Base-by-base conservation (phyloP, 78 protist species). In the Protostelium mycophagum region DNA sequence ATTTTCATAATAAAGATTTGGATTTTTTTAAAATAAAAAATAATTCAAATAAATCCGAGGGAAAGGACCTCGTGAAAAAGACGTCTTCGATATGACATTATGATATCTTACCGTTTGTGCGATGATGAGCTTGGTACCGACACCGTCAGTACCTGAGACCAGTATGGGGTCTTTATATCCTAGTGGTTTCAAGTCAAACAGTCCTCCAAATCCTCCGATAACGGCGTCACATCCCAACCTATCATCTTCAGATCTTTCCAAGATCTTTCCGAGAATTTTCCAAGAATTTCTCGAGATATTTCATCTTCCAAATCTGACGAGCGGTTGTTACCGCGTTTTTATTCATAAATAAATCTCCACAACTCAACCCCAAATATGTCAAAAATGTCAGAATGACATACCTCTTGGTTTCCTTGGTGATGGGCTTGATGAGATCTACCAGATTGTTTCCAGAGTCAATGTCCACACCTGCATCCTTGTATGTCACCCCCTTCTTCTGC, bases 91-190 rank as follows among this genome's bases (percentile, higher is more conserved):
- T n/a, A n/a, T n/a, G n/a, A n/a, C n/a, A n/a, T n/a, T n/a, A n/a
- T n/a, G n/a, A n/a, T n/a, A n/a, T n/a, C 5, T 51, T 16, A 51
- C 73, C 73, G 5, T 92, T 38, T 96, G 97, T 0, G 98, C 98
- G 63, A 97, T 90, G 85, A 83, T 84, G 86, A 97, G 93, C 91
- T 97, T 97, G 34, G 98, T 97, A 28, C 98, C 98, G 83, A 97
- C 98, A 85, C 98, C 98, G 87, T 97, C 98, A 0, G 98, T 97
- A 37, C 96, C 97, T 0, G 96, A 91, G 9, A 97, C 97, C 28
- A 96, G 88, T 0, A 96, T 88, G 85, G 98, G 96, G 63, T 95
- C 97, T 38, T 10, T 84, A 87, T 90, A 94, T 35, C 97, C 97
- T 28, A 94, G 93, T 10, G 98, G 96, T 34, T 83, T 34, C 28